Evolutionary conservation across 2,329 filamentous ascomycete genomes (phyloP).

Genomic region (Fusarium sublunatum): DNA sequence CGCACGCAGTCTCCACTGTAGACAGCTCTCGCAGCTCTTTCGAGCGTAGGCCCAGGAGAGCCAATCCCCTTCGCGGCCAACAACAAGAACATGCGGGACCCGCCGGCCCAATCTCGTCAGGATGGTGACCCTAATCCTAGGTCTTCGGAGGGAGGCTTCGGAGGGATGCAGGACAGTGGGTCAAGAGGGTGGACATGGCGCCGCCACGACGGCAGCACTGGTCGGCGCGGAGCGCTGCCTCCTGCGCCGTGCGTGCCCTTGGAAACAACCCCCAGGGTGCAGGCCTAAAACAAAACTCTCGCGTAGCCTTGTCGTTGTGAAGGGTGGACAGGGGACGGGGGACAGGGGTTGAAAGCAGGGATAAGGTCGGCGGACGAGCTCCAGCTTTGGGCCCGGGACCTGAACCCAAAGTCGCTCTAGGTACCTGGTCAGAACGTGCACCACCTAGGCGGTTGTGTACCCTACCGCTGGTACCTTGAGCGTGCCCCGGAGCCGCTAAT

Average conservation of each 20-base stretch:
- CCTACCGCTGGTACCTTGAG: constrained; percentile 22
- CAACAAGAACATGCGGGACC: constrained; percentile 29
- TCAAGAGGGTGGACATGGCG: constrained; percentile 42
- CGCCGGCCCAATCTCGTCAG: constrained; percentile 30
- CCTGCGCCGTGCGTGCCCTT: constrained; percentile 12
- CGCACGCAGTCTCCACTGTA: constrained; percentile 28
- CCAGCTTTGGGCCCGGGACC: constrained; percentile 36
- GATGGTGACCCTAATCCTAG: constrained; percentile 36
- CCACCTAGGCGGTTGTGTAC: constrained; percentile 22
- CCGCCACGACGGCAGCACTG: constrained; percentile 47
- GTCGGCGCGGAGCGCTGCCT: constrained; percentile 41
- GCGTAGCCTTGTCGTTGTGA: constrained; percentile 44
- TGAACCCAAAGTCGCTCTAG: constrained; percentile 41
- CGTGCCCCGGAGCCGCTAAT: constrained; percentile 24
- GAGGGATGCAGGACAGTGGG: constrained; percentile 40
- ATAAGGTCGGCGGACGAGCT: constrained; percentile 34
- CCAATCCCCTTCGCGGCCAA: constrained; percentile 34
- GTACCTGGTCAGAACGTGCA: constrained; percentile 40
- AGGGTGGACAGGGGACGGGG: constrained; percentile 26
- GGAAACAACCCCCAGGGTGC: constrained; percentile 32
- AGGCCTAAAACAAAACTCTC: constrained; percentile 42
- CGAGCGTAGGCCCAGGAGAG: constrained; percentile 25
- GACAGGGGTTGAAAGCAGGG: constrained; percentile 41
- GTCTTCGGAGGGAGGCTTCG: constrained; percentile 37
- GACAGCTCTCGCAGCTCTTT: constrained; percentile 36